Evolutionary conservation across 78 protist species (phyloP), one percentile per base, ranked within the genome.

Genomic region (Pigoraptor vietnamica): DNA sequence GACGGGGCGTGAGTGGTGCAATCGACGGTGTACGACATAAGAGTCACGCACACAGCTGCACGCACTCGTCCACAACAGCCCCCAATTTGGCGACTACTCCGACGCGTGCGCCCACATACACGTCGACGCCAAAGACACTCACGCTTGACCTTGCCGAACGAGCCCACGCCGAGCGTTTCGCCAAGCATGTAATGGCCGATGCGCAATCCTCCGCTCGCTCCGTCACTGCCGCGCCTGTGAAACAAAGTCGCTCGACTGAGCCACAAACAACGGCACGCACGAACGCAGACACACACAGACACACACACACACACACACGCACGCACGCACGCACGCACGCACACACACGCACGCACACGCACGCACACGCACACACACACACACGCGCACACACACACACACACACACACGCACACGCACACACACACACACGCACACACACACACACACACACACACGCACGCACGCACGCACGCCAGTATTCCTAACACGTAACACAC

Each of bases 111-210:
- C 48, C 6, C 48, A 24, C 33, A 87, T 32, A 87, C 10, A 1
- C 36, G 35, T n/a, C n/a, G n/a, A n/a, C n/a, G n/a, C n/a, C 9
- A 83, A 35, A 2, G 38, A 2, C 88, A 83, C 94, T 25, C 40
- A 92, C 94, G 37, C 86, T 93, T 93, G n/a, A 93, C 94, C 33
- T 93, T 93, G 82, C 92, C 94, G 34, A 93, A 93, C 21, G 92
- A 40, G 67, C 94, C 94, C 34, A 89, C 83, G 81, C 94, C 94
- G 9, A 93, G 92, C 29, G 94, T 93, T 29, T 40, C 92, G 24
- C 92, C 94, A 21, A 93, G 91, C 35, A 93, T 39, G 89, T 93
- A 93, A 32, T 86, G 89, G 29, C 94, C 94, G 0, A 93, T 90
- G 38, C 87, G 87, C 39, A 9, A 2, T 1, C 14, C 87, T 21